phyloP scores from a whole-genome alignment of 257 asterid genomes.

The Gentiana dahurica region DNA sequence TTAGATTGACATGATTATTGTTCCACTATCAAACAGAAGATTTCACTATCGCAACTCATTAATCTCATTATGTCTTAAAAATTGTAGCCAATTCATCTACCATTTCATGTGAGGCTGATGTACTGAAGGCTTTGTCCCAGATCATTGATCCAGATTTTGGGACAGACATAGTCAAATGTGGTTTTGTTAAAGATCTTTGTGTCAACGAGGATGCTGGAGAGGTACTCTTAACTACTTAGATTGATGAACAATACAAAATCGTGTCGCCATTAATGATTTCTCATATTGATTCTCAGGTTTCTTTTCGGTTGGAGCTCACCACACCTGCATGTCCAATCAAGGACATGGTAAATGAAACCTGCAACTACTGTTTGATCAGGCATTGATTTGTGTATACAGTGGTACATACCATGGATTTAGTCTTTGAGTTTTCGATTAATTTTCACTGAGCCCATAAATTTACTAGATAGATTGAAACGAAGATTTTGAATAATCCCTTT shows the following conservation, averaged over 20 bases:
- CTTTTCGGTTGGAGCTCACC: conserved; percentile 91
- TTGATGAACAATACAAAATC: conserved; percentile 14
- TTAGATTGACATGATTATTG: too few species aligned
- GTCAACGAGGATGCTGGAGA: conserved; percentile 57
- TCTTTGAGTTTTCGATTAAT: conserved; percentile 7
- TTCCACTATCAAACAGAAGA: too few species aligned
- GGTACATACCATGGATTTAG: conserved; percentile 25
- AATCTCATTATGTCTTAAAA: conserved; percentile 2
- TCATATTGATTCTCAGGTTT: conserved; percentile 53
- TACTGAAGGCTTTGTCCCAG: conserved; percentile 84
- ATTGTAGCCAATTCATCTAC: conserved; percentile 57
- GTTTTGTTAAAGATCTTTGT: conserved; percentile 87
- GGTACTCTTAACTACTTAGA: conserved; percentile 34
- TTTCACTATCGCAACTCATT: conserved; percentile 1
- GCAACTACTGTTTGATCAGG: conserved; percentile 28
- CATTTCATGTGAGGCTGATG: conserved; percentile 51
- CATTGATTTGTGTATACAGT: conserved; percentile 32
- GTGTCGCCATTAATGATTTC: conserved; percentile 8
- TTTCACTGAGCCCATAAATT: conserved; percentile 7
- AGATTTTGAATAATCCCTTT: not conserved
- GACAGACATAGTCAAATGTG: conserved; percentile 88
- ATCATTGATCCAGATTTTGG: conserved; percentile 97
- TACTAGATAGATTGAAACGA: not conserved
- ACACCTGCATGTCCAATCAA: conserved; percentile 99
- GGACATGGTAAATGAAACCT: conserved; percentile 80